Evolutionary conservation across 192 early-diverging fungal species (phyloP), one percentile per base, ranked within the genome.

Genomic region (Jimgerdemannia flammicorona): DNA sequence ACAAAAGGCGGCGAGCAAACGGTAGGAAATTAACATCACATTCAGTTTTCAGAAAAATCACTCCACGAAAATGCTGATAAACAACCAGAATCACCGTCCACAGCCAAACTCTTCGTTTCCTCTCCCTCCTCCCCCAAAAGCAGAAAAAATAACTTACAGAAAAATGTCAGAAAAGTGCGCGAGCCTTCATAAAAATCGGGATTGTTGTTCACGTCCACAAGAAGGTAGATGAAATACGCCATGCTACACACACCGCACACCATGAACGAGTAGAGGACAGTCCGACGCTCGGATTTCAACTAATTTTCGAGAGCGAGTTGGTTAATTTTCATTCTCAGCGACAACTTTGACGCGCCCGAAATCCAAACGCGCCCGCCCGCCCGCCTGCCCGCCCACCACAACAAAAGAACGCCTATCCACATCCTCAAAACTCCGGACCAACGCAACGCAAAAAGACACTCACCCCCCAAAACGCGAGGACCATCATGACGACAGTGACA

Each of bases 171-270:
- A 63, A 89, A 89, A 42, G 79, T 86, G 71, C 73, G 81, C 0
- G 88, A 84, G n/a, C 88, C 88, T 41, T 64, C 59, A 64, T 82
- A 89, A 64, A 77, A 75, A 0, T 40, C 9, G 18, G 80, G 74
- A 10, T 85, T 39, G 7, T 10, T 59, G 64, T 82, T 87, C 7
- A 95, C 88, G 68, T 90, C 87, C 40, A 86, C 84, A 70, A 94
- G 44, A 70, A 88, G 91, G 49, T 84, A 81, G 10, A 93, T 86
- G 70, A 91, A 84, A 79, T 94, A 95, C 7, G 83, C 90, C 73
- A 93, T 85, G 3, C 85, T 91, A 29, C 83, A 91, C 3, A 87
- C 43, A 67, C 87, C 81, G 39, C 91, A 86, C 9, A 86, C 64
- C 63, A 92, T 84, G 59, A 91, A 91, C 19, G 85, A 65, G 41